Conservation (phyloP, 345 rosid species). For the Gossypium thurberi region DNA sequence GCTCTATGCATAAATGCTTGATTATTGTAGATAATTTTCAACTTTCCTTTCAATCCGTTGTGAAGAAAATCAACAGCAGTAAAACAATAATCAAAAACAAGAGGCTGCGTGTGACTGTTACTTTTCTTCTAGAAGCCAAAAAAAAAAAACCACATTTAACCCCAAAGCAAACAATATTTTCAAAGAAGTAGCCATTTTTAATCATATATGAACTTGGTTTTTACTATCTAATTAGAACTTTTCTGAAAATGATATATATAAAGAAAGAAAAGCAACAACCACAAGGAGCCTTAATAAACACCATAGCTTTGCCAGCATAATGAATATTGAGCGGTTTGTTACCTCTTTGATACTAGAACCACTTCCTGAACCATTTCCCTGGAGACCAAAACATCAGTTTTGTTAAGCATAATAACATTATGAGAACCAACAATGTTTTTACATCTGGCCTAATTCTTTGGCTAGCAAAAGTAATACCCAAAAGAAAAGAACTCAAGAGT, state of each 20-base stretch:
- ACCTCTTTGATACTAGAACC: conserved; percentile 60
- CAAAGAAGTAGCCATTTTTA: background rate
- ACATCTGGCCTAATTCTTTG: background rate
- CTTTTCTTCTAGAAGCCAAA: background rate
- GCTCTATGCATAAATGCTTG: background rate
- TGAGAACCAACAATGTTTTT: background rate
- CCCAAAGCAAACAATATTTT: background rate
- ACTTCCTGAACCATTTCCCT: conserved; percentile 38
- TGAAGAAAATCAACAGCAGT: background rate
- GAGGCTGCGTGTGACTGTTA: background rate
- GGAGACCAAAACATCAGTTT: conserved; percentile 12
- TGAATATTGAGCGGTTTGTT: conserved; percentile 12
- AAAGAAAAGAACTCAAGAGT: background rate
- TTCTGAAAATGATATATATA: background rate
- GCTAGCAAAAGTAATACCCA: background rate
- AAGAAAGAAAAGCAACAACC: background rate
- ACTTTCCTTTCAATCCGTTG: background rate
- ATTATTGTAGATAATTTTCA: background rate
- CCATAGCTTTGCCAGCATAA: background rate
- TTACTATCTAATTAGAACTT: background rate
- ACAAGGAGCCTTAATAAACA: background rate
- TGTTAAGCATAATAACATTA: background rate
- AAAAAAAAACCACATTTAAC: background rate
- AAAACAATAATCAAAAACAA: background rate
- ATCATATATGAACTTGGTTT: background rate